Base-by-base conservation (phyloP, 768 basidiomycete genomes). In the Jaapia argillacea region DNA sequence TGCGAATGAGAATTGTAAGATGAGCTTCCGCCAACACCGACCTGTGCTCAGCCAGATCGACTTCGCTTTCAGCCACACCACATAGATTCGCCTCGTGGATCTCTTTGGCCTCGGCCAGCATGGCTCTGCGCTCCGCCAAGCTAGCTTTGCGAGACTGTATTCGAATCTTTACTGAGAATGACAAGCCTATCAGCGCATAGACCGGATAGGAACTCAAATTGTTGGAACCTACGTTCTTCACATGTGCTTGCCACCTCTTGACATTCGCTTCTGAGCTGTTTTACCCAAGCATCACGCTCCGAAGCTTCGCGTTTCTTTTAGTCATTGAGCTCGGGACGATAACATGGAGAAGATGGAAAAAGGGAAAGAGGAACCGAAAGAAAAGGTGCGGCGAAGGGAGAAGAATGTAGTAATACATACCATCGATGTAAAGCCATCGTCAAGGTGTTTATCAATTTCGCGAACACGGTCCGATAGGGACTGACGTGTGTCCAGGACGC, bases 291-390 rank as follows among this genome's bases (percentile, higher is more conserved):
- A 53, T 81, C 67, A 27, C 79, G 74, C 58, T 88, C 78, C 35
- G 75, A 77, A 40, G 78, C 64, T 58, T 88, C 79, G 33, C 84
- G 79, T 50, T 66, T 71, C 86, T 87, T 60, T 54, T 46, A 51
- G 58, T 49, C 38, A 54, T 45, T 62, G 56, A 51, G 53, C 48
- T 23, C 45, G 46, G 44, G 24, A 36, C 16, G 36, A 21, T 54
- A 24, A 48, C 7, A 27, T 6, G 23, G 36, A 38, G 37, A 22
- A 10, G 37, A 21, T 10, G 10, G 28, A 33, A 13, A 21, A 10
- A 38, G 37, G 10, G 37, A 21, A 10, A 39, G 40, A 21, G n/a
- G 18, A 25, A 22, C 16, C 24, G 26, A 14, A n/a, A 22, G 28
- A n/a, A 35, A n/a, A 5, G 28, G 36, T 6, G 42, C 20, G 14